Conservation (phyloP, 148 eudicot species). For the Nyssa sinensis region DNA sequence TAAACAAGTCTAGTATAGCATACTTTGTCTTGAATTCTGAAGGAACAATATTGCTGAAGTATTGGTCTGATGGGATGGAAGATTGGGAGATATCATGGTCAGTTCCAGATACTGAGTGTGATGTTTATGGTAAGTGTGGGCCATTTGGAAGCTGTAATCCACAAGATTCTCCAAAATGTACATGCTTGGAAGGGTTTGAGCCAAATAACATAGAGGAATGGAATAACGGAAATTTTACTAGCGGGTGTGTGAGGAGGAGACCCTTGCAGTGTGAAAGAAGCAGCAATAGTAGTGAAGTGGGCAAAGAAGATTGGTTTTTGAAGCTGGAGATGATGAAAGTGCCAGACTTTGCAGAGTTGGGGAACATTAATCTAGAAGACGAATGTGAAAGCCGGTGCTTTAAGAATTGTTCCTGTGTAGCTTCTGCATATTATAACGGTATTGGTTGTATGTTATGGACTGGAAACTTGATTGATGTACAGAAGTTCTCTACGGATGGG, state of each 20-base stretch:
- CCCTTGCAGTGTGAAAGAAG: conserved; percentile 34
- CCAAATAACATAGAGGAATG: conserved; percentile 42
- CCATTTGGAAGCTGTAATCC: conserved; percentile 53
- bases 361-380: neutral
- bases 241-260: conserved; percentile 48
- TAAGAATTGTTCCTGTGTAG: conserved; percentile 38
- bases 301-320: conserved; percentile 38
- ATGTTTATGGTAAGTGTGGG: conserved; percentile 53
- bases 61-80: conserved; percentile 16
- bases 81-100: conserved; percentile 30
- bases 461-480: conserved; percentile 34
- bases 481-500: conserved; percentile 26
- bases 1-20: neutral
- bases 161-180: conserved; percentile 34
- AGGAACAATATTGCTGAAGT: conserved; percentile 17
- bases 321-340: conserved; percentile 34
- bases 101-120: conserved; percentile 27
- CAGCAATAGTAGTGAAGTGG: neutral
- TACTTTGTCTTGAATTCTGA: conserved; percentile 19
- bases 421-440: conserved; percentile 34
- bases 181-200: conserved; percentile 49
- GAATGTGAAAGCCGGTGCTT: conserved; percentile 34
- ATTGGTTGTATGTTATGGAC: conserved; percentile 52
- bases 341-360: conserved; percentile 31
- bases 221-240: conserved; percentile 42